Conservation (phyloP, 768 basidiomycete genomes). For the Amanita muscaria region DNA sequence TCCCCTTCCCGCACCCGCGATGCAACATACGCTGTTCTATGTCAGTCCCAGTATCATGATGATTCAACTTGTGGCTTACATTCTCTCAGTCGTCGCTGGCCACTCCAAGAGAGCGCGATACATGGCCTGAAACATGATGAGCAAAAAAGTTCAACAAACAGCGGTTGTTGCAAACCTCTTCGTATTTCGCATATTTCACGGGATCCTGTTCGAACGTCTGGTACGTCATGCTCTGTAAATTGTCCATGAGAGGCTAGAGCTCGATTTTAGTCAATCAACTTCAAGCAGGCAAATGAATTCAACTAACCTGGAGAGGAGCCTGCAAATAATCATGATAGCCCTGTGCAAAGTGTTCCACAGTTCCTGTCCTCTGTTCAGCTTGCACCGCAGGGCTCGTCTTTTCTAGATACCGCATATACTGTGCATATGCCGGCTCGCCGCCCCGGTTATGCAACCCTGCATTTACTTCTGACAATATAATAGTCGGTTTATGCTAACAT, state of each 20-base stretch:
- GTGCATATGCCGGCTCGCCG: slow-evolving; percentile 79
- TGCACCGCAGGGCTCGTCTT: slow-evolving; percentile 63
- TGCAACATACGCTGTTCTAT: slow-evolving; percentile 79
- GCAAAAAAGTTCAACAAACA: not conserved
- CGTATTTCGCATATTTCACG: slow-evolving; percentile 91
- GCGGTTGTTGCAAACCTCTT: slow-evolving; percentile 50
- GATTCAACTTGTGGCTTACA: no score
- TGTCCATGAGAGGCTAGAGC: slow-evolving; percentile 88
- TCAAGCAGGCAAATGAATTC: slow-evolving; percentile 4
- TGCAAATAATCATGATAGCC: slow-evolving; percentile 96
- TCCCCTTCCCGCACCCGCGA: slow-evolving; percentile 93
- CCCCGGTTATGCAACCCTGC: slow-evolving; percentile 65
- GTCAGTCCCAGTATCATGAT: no score
- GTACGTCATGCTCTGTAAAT: slow-evolving; percentile 90
- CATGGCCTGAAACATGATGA: slow-evolving; percentile 49
- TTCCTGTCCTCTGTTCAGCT: slow-evolving; percentile 56
- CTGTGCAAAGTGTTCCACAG: slow-evolving; percentile 83
- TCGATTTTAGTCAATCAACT: slow-evolving; percentile 6
- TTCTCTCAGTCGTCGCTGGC: slow-evolving; percentile 38
- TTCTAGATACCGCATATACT: slow-evolving; percentile 81
- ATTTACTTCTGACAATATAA: slow-evolving; percentile 70
- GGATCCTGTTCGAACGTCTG: slow-evolving; percentile 98
- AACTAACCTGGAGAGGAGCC: slow-evolving; percentile 77
- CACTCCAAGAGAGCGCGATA: slow-evolving; percentile 72
- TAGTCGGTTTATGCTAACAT: slow-evolving; percentile 70